A percentile compares a stretch with the other conserved stretches of the same genome.
Conservation (phyloP, 768 basidiomycete genomes). For the Antrodiella citrinella region DNA sequence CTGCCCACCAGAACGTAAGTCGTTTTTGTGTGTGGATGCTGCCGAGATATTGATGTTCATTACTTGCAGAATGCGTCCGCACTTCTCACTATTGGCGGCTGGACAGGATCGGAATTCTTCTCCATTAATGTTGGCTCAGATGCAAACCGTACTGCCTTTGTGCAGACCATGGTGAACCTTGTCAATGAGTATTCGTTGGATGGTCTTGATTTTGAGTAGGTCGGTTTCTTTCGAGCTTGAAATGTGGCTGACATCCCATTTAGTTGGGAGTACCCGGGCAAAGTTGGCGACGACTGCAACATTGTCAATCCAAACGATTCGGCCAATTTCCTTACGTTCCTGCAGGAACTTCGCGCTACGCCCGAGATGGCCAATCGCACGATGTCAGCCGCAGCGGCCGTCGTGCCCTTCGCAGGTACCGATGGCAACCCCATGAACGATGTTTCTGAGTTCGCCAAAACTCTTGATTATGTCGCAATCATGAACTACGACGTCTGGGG, state of each 20-base stretch:
- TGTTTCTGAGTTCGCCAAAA: conserved; percentile 62
- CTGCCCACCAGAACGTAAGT: not conserved
- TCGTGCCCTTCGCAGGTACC: conserved; percentile 37
- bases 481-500: conserved; percentile 71
- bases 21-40: not conserved
- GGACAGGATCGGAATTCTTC: conserved; percentile 56
- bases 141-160: conserved; percentile 53
- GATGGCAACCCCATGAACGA: conserved; percentile 54
- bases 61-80: too few species aligned
- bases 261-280: conserved; percentile 84
- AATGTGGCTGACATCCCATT: not conserved
- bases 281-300: conserved; percentile 66
- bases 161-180: conserved; percentile 45
- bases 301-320: conserved; percentile 46
- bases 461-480: conserved; percentile 56
- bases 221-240: not conserved
- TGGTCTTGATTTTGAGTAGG: conserved; percentile 12
- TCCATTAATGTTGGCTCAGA: conserved; percentile 52
- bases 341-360: conserved; percentile 55
- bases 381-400: conserved; percentile 45
- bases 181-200: conserved; percentile 32
- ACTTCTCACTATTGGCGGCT: conserved; percentile 59
- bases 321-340: conserved; percentile 69
- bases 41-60: too few species aligned
- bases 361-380: conserved; percentile 45